Conservation (phyloP, 2,329 filamentous ascomycete genomes). For the Pochonia chlamydosporia region DNA sequence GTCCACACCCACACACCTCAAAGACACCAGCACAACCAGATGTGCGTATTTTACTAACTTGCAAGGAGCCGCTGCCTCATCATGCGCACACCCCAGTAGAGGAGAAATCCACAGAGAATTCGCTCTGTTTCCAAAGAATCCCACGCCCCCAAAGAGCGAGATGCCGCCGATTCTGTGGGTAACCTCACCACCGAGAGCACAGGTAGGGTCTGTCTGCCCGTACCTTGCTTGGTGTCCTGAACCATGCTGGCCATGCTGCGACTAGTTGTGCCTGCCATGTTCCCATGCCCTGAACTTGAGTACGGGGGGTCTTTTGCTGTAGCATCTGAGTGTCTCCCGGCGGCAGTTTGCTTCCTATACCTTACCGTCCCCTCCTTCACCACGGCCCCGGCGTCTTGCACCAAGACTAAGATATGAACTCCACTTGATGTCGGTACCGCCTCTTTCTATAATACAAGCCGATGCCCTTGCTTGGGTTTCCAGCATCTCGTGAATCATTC, state of each 20-base stretch:
- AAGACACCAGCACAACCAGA: no score
- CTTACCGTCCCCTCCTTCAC: slow-evolving; percentile 3
- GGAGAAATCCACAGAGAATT: neutral
- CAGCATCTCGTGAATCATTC: neutral
- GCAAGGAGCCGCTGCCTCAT: neutral
- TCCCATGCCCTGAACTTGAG: slow-evolving; percentile 6
- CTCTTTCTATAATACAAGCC: slow-evolving; percentile 6
- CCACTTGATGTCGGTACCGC: slow-evolving; percentile 5
- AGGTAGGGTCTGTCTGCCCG: neutral
- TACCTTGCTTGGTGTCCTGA: slow-evolving; percentile 4
- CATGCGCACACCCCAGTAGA: neutral
- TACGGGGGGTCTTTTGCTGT: slow-evolving; percentile 5
- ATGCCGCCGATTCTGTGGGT: neutral
- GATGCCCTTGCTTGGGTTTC: neutral
- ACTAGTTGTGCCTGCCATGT: slow-evolving; percentile 3
- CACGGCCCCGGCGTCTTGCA: slow-evolving; percentile 7
- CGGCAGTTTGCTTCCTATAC: slow-evolving; percentile 9
- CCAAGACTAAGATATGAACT: slow-evolving; percentile 7
- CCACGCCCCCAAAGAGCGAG: neutral
- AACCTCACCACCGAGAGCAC: neutral
- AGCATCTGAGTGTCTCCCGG: slow-evolving; percentile 8
- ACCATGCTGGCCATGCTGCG: slow-evolving; percentile 6
- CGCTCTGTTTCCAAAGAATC: neutral
- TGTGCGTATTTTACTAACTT: neutral
- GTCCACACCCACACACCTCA: neutral